Percentiles rank a stretch among this genome's conserved stretches.
phyloP scores from a whole-genome alignment of 2,329 filamentous ascomycete species.

The Coleophoma cylindrospora region DNA sequence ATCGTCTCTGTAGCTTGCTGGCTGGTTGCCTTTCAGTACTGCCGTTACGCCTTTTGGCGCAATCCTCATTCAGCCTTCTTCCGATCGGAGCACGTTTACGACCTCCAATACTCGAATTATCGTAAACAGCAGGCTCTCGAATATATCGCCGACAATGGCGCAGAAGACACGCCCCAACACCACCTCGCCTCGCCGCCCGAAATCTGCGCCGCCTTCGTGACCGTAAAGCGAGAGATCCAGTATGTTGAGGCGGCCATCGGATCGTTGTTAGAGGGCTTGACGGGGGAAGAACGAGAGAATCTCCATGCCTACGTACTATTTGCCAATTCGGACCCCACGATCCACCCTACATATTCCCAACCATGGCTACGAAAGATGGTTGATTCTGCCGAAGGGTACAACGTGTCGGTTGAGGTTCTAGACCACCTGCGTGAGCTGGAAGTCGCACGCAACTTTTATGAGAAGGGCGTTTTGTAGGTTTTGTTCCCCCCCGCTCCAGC shows the following conservation, averaged over 20 bases:
- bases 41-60: constrained; percentile 9
- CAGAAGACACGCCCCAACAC: background rate
- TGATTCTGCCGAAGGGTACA: constrained; percentile 8
- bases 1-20: background rate
- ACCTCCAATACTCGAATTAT: constrained; percentile 10
- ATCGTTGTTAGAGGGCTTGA: constrained; percentile 16
- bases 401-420: constrained; percentile 7
- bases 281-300: constrained; percentile 13
- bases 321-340: constrained; percentile 11
- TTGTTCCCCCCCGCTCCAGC: background rate
- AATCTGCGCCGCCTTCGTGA: constrained; percentile 10
- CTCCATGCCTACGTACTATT: constrained; percentile 14
- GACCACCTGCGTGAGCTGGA: constrained; percentile 17
- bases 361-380: constrained; percentile 11
- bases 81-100: constrained; percentile 9
- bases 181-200: constrained; percentile 2
- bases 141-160: constrained; percentile 2
- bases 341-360: constrained; percentile 11
- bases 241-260: constrained; percentile 14
- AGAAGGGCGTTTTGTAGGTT: constrained; percentile 27
- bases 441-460: constrained; percentile 22
- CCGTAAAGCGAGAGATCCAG: constrained; percentile 11
- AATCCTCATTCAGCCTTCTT: constrained; percentile 16
- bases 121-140: constrained; percentile 6
- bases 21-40: constrained; percentile 6